Conservation (phyloP, 805 yeast genomes). For the Saccharomyces paradoxus region DNA sequence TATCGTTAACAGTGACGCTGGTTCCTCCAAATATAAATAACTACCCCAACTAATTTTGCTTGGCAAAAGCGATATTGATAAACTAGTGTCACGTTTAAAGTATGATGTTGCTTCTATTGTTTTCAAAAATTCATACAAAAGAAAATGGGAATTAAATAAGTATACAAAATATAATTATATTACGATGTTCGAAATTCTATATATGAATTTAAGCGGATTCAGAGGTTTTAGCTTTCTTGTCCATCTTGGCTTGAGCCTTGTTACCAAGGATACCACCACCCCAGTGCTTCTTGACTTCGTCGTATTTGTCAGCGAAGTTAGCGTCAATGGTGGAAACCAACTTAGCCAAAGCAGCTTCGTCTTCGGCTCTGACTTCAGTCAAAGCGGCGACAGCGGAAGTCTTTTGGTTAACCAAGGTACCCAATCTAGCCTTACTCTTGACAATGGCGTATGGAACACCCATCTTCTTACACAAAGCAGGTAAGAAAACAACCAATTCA, state of each 20-base stretch:
- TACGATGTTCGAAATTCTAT: not conserved
- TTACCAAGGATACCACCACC: conserved; percentile 99
- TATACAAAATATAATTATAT: conserved; percentile 1
- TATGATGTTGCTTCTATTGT: not conserved
- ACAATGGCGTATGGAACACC: conserved; percentile 98
- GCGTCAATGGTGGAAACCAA: conserved; percentile 88
- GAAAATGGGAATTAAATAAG: conserved; percentile 8
- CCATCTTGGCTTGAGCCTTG: conserved; percentile 81
- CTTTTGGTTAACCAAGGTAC: conserved; percentile 95
- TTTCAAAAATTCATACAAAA: conserved; percentile 4
- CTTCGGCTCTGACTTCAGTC: conserved; percentile 91
- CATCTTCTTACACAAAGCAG: conserved; percentile 98
- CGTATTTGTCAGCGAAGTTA: conserved; percentile 89
- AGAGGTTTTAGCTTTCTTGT: conserved; percentile 61
- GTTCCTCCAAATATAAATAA: not conserved
- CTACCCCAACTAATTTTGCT: not conserved
- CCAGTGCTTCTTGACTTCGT: conserved; percentile 97
- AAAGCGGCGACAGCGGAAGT: conserved; percentile 95
- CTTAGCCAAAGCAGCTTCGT: conserved; percentile 89
- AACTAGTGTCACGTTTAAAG: not conserved
- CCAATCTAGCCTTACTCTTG: conserved; percentile 98
- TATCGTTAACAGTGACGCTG: not conserved
- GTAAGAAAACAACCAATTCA: conserved; percentile 93
- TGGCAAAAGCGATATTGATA: not conserved
- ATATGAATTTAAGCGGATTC: conserved; percentile 24